A percentile compares a stretch with the other conserved stretches of the same genome.
Conservation (phyloP, 2,329 filamentous ascomycete genomes). For the Colletotrichum filicis region DNA sequence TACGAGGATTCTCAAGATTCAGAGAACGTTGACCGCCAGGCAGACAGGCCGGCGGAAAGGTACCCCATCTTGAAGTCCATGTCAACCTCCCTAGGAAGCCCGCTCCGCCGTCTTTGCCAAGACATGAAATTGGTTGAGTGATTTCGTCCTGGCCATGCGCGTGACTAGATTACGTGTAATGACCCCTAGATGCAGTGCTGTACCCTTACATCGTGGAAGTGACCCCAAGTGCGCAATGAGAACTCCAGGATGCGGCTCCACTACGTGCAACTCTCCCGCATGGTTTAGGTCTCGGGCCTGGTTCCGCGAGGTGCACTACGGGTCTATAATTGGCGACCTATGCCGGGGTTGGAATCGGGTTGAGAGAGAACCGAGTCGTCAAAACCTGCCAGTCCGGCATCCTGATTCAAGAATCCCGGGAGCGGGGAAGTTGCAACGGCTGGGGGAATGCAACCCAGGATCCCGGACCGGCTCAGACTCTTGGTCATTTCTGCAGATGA, state of each 20-base stretch:
- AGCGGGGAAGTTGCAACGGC: background rate
- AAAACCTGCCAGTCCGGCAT: constrained; percentile 17
- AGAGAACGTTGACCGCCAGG: too few species aligned
- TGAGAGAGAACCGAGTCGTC: constrained; percentile 11
- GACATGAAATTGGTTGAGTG: background rate
- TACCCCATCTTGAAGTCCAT: background rate
- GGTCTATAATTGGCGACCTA: constrained; percentile 8
- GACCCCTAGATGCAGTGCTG: too few species aligned
- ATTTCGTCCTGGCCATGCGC: background rate
- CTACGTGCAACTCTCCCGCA: background rate
- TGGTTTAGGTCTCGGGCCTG: background rate
- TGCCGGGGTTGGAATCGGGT: constrained; percentile 3
- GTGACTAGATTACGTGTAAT: background rate
- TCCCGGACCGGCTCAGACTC: background rate
- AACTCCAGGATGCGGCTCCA: constrained; percentile 3
- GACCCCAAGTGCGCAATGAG: background rate
- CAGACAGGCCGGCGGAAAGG: too few species aligned
- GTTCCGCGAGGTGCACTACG: constrained; percentile 1
- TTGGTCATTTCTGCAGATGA: background rate
- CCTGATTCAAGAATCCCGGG: constrained; percentile 14
- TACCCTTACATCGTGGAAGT: too few species aligned
- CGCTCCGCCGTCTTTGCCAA: background rate
- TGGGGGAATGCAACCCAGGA: background rate
- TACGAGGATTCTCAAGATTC: background rate
- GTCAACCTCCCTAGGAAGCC: background rate